These are phyloP conservation scores for Blastomyces percursus DNA, from an alignment of 2,329 filamentous ascomycete genomes.

Conservation along the genomic window DNA sequence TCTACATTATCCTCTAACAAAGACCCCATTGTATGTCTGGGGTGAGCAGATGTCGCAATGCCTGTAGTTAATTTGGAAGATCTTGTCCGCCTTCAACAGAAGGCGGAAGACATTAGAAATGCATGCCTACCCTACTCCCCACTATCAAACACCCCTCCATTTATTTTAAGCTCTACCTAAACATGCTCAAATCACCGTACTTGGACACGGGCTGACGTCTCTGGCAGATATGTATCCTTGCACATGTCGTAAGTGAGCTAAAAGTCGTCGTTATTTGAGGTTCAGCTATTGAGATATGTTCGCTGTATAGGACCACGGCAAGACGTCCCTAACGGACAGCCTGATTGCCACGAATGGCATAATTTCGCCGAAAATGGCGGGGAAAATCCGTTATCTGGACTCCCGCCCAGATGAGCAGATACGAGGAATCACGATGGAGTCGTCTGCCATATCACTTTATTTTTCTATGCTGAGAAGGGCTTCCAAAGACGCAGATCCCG, in stretches of 20 bases:
- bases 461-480: conserved; percentile 80
- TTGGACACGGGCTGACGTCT: conserved; percentile 23
- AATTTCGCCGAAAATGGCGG: conserved; percentile 92
- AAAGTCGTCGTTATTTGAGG: neutral
- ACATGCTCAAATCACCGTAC: neutral
- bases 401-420: conserved; percentile 92
- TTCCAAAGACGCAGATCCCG: conserved; percentile 55
- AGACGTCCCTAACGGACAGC: conserved; percentile 92
- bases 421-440: conserved; percentile 99
- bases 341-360: conserved; percentile 98
- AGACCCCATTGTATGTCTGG: neutral
- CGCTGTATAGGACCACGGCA: conserved; percentile 68
- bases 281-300: conserved; percentile 9
- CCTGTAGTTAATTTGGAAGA: conserved; percentile 85
- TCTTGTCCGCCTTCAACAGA: conserved; percentile 77
- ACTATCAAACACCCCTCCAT: neutral
- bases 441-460: conserved; percentile 89
- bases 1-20: neutral
- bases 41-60: conserved; percentile 47
- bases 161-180: neutral
- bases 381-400: conserved; percentile 96
- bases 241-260: conserved; percentile 60
- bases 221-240: conserved; percentile 77
- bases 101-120: conserved; percentile 84
- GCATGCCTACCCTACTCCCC: conserved; percentile 42